phyloP scores from a whole-genome alignment of 2,329 filamentous ascomycete genomes.

The Balansia obtecta region DNA sequence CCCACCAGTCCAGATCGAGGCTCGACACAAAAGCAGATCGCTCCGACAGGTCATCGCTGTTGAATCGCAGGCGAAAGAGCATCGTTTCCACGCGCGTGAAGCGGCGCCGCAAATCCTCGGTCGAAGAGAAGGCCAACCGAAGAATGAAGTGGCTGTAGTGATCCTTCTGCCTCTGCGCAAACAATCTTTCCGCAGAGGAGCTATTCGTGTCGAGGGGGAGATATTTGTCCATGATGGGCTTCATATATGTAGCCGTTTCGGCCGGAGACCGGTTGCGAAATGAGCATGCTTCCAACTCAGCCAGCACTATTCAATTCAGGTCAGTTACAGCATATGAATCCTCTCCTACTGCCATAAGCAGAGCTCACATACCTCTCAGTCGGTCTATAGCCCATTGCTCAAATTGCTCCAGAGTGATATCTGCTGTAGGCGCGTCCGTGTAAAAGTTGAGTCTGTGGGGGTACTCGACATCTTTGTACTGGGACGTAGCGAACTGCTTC shows the following conservation, averaged over 20 bases:
- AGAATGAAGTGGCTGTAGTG: constrained; percentile 98
- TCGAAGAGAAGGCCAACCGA: constrained; percentile 80
- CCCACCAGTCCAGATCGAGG: constrained; percentile 83
- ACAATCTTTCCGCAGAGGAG: constrained; percentile 45
- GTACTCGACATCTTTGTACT: constrained; percentile 69
- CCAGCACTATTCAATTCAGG: constrained; percentile 47
- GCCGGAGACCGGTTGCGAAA: constrained; percentile 81
- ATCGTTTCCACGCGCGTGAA: constrained; percentile 81
- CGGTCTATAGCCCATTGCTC: constrained; percentile 98
- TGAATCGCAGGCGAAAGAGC: constrained; percentile 75
- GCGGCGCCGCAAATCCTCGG: constrained; percentile 76
- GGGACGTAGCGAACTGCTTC: constrained; percentile 69
- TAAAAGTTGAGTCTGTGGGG: constrained; percentile 89
- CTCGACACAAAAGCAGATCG: constrained; percentile 62
- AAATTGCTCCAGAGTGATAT: constrained; percentile 94
- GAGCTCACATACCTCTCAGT: constrained; percentile 49
- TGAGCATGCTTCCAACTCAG: constrained; percentile 84
- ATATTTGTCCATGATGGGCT: constrained; percentile 75
- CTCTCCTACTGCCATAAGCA: too few relatives aligned
- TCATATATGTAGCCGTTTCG: constrained; percentile 77
- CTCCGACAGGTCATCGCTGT: constrained; percentile 63
- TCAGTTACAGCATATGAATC: neutral
- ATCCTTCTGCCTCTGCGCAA: constrained; percentile 75
- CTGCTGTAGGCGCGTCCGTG: constrained; percentile 71
- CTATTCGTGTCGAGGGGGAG: constrained; percentile 68